Conservation (phyloP, 768 basidiomycete genomes). For the Naganishia vishniacii region DNA sequence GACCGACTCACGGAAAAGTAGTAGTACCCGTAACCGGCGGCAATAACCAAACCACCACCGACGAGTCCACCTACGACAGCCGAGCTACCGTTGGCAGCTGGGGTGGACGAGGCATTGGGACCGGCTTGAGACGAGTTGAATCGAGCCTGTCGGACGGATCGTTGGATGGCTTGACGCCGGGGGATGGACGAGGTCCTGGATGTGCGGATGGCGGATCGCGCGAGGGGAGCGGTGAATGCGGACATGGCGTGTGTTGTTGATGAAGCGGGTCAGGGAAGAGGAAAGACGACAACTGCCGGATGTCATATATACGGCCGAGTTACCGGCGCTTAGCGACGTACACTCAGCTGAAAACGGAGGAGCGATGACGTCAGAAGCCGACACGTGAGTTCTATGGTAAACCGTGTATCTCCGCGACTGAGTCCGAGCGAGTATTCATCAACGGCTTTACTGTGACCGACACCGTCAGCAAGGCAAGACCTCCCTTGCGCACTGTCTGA, state of each 20-base stretch:
- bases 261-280: neutral
- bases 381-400: too few relatives aligned
- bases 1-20: slow-evolving; percentile 25
- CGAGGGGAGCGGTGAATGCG: slow-evolving; percentile 12
- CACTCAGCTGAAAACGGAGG: too few relatives aligned
- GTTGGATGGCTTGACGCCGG: slow-evolving; percentile 5
- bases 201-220: slow-evolving; percentile 18
- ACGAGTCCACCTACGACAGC: slow-evolving; percentile 17
- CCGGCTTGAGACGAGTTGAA: slow-evolving; percentile 26
- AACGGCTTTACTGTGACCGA: too few relatives aligned
- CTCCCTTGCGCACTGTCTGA: too few relatives aligned
- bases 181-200: slow-evolving; percentile 9
- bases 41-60: slow-evolving; percentile 21
- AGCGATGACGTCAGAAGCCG: too few relatives aligned
- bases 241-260: slow-evolving; percentile 21
- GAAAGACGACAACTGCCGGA: too few relatives aligned
- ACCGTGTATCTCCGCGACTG: too few relatives aligned
- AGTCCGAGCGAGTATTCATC: too few relatives aligned
- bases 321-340: too few relatives aligned
- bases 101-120: slow-evolving; percentile 17
- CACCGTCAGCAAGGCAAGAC: too few relatives aligned
- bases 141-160: slow-evolving; percentile 17
- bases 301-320: neutral
- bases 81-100: slow-evolving; percentile 11
- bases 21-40: slow-evolving; percentile 26